Evolutionary conservation across 148 eudicot species (phyloP), one percentile per base, ranked within the genome.

Genomic region (Vaccinium darrowii): DNA sequence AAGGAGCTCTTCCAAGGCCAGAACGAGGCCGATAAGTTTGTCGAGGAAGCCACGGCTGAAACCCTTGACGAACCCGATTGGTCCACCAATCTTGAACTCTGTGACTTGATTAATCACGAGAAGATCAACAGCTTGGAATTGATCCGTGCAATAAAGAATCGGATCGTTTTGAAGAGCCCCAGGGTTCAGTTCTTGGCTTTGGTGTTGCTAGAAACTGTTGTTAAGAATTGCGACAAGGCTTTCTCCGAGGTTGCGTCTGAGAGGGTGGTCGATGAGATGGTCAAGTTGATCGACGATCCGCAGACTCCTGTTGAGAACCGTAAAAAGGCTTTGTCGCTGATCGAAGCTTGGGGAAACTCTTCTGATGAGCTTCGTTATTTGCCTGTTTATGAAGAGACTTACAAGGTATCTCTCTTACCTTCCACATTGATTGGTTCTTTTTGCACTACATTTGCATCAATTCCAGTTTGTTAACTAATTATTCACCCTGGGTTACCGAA

Each of bases 251-350:
- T 97, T 51, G 98, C 98, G 0, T 92, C 99, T 19, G 99, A 97
- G 91, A 94, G 98, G 87, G 92, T 97, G 76, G 94, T 97, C 65
- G 99, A 97, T 87, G 99, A 97, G 93, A 97, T 97, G 98, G 98
- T 97, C 83, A 97, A 95, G 95, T 69, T 97, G 91, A 92, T 97
- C 76, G 99, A 97, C 88, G 98, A 97, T 85, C 98, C 98, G 36
- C 98, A 92, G 87, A 97, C 99, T 65, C 93, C 94, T 88, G 95
- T 93, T 76, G 92, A 92, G 87, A 97, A 95, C 77, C 91, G 98
- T 84, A 95, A 94, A 82, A 97, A 95, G 89, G 94, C 93, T 76
- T 87, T 97, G 84, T 88, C 91, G 87, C 23, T 97, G 86, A 94
- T 97, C 84, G 98, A 97, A 90, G 91, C 99, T 4, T 97, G 99